These are phyloP conservation scores for Lachnellula subtilissima DNA, from an alignment of 2,329 filamentous ascomycete genomes.

Conservation along the genomic window DNA sequence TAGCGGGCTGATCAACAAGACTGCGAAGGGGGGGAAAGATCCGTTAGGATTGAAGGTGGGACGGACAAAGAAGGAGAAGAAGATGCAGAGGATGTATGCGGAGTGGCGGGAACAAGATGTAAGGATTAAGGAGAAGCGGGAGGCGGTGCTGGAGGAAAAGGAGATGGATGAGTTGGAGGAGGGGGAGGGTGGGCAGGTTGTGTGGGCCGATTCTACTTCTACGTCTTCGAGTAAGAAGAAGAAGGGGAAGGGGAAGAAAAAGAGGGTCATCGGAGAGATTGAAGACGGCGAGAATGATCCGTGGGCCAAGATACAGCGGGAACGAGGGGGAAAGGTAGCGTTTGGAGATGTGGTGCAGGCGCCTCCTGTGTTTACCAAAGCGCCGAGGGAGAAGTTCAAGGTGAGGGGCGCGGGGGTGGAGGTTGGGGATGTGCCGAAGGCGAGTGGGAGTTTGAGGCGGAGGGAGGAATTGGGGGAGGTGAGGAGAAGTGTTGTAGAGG, in stretches of 20 bases:
- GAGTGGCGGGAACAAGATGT: conserved; percentile 68
- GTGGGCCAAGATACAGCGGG: conserved; percentile 28
- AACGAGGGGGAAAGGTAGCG: conserved; percentile 24
- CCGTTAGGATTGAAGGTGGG: conserved; percentile 61
- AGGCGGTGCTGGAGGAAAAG: conserved; percentile 23
- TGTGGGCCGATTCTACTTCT: conserved; percentile 57
- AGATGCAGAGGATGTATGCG: conserved; percentile 74
- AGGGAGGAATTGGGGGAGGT: conserved; percentile 69
- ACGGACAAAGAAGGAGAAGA: conserved; percentile 77
- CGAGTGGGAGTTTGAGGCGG: conserved; percentile 64
- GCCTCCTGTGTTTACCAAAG: conserved; percentile 29
- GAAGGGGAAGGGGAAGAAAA: conserved; percentile 26
- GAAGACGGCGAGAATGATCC: conserved; percentile 33
- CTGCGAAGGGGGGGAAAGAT: conserved; percentile 54
- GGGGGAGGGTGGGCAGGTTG: conserved; percentile 35
- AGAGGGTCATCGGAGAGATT: conserved; percentile 40
- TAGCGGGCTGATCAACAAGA: conserved; percentile 61
- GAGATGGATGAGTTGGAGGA: conserved; percentile 31
- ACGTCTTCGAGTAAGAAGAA: conserved; percentile 19
- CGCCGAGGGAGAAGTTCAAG: conserved; percentile 32
- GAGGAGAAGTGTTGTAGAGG: conserved; percentile 65
- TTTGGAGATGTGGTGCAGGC: conserved; percentile 36
- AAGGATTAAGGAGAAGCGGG: conserved; percentile 36
- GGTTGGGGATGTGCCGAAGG: conserved; percentile 63
- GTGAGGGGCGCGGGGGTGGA: conserved; percentile 60